These are phyloP conservation scores for Kwoniella sp. DNA, from an alignment of 768 basidiomycete species.

Conservation along the genomic window DNA sequence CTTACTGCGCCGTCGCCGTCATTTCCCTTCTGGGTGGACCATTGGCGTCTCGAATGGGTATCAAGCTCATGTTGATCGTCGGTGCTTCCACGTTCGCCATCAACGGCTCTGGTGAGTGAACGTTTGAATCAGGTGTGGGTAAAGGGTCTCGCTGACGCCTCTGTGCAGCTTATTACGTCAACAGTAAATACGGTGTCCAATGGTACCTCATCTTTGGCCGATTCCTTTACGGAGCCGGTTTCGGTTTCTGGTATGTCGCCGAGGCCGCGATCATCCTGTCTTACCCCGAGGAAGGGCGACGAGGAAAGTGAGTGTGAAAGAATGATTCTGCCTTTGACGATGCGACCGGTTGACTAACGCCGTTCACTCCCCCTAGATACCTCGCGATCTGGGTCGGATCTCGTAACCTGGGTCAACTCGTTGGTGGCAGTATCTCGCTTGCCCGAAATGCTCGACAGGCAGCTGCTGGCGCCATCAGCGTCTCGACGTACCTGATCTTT, in stretches of 20 bases:
- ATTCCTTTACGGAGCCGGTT: conserved; percentile 25
- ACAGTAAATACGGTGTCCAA: conserved; percentile 21
- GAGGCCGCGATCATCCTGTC: conserved; percentile 30
- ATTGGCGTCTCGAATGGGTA: conserved; percentile 27
- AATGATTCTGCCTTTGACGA: neutral
- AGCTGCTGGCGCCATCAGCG: conserved; percentile 24
- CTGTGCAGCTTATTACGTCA: conserved; percentile 27
- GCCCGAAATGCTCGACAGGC: conserved; percentile 21
- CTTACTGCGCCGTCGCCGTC: conserved; percentile 20
- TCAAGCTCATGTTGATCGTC: conserved; percentile 27
- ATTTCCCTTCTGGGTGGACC: conserved; percentile 30
- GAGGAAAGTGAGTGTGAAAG: conserved; percentile 24
- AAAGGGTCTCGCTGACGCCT: neutral
- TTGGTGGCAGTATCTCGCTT: conserved; percentile 20
- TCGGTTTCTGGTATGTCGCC: conserved; percentile 30
- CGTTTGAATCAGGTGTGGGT: neutral
- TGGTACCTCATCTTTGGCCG: conserved; percentile 35
- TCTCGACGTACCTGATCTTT: conserved; percentile 30
- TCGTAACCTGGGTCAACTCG: conserved; percentile 25
- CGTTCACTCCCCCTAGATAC: conserved; percentile 8
- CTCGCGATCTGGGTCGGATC: conserved; percentile 25
- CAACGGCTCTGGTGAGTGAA: conserved; percentile 11
- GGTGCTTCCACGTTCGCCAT: conserved; percentile 33
- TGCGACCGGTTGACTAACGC: neutral
- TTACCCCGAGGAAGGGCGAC: conserved; percentile 29